Evolutionary conservation across 768 basidiomycete species (phyloP).

Genomic region (Chalciporus sphaerocephalus): DNA sequence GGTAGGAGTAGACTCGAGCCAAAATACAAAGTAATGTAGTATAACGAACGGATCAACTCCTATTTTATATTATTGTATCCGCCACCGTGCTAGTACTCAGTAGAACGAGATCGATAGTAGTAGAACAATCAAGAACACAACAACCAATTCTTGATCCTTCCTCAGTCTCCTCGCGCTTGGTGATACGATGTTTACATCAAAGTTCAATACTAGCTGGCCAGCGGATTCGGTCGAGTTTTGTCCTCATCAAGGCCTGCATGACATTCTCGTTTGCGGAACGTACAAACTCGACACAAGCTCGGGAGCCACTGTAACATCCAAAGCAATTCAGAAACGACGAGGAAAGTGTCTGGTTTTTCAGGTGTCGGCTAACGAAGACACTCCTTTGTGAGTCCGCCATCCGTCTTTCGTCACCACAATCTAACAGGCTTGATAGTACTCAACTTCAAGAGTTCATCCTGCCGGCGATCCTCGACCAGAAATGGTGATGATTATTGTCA

Average conservation of each 20-base stretch:
- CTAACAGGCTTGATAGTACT: slow-evolving; percentile 32
- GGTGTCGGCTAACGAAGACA: slow-evolving; percentile 32
- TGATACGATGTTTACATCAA: too few species aligned
- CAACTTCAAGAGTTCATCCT: slow-evolving; percentile 66
- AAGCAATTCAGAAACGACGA: slow-evolving; percentile 39
- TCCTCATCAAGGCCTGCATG: slow-evolving; percentile 53
- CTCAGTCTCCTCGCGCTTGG: slow-evolving; percentile 3
- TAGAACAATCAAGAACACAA: not conserved
- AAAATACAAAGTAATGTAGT: too few species aligned
- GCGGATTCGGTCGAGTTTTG: slow-evolving; percentile 93
- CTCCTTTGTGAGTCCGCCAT: slow-evolving; percentile 33
- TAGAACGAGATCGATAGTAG: too few species aligned
- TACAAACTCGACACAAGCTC: slow-evolving; percentile 64
- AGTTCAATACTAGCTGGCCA: slow-evolving; percentile 69
- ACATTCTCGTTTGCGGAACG: slow-evolving; percentile 85
- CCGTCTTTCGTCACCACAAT: not conserved
- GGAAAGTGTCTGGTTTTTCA: slow-evolving; percentile 76
- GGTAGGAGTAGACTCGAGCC: too few species aligned
- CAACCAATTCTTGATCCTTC: not conserved
- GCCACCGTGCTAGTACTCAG: too few species aligned
- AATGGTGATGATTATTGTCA: slow-evolving; percentile 62
- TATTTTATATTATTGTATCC: too few species aligned
- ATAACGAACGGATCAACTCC: too few species aligned
- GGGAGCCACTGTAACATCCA: not conserved
- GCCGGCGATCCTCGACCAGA: slow-evolving; percentile 88